A percentile compares a stretch with the other conserved stretches of the same genome.
Conservation (phyloP, 2,329 filamentous ascomycete species). For the Hymenoscyphus linearis region DNA sequence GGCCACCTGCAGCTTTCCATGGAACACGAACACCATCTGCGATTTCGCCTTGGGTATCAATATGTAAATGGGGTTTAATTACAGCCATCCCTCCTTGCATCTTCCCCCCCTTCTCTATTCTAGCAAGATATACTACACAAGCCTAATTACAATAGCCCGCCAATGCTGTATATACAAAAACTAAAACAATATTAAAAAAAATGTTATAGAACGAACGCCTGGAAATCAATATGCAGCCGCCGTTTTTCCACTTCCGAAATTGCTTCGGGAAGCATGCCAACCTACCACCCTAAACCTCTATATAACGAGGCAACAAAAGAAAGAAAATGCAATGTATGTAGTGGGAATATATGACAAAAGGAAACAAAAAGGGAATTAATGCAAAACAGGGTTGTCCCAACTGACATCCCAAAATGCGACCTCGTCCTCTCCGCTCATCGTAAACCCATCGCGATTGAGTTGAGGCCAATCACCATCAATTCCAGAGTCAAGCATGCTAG, state of each 20-base stretch:
- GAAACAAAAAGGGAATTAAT: neutral
- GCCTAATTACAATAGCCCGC: neutral
- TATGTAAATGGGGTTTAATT: neutral
- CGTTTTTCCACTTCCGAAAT: neutral
- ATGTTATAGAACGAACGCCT: neutral
- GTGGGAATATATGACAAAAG: neutral
- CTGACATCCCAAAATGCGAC: constrained; percentile 3
- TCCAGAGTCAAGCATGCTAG: constrained; percentile 9
- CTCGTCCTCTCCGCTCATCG: constrained; percentile 10
- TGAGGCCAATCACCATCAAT: constrained; percentile 13
- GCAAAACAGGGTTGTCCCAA: constrained; percentile 1
- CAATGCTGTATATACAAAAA: neutral
- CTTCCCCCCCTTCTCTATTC: neutral
- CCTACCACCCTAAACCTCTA: neutral
- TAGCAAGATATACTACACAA: neutral
- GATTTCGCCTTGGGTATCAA: neutral
- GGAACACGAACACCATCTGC: neutral
- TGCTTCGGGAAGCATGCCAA: neutral
- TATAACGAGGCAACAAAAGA: neutral
- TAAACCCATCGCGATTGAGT: constrained; percentile 17
- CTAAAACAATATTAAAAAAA: neutral
- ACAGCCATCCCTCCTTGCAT: neutral
- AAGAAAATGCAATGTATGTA: neutral
- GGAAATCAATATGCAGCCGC: neutral
- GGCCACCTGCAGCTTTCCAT: neutral